Conservation (phyloP, 805 yeast species). For the Diddensiella santjacobensis region DNA sequence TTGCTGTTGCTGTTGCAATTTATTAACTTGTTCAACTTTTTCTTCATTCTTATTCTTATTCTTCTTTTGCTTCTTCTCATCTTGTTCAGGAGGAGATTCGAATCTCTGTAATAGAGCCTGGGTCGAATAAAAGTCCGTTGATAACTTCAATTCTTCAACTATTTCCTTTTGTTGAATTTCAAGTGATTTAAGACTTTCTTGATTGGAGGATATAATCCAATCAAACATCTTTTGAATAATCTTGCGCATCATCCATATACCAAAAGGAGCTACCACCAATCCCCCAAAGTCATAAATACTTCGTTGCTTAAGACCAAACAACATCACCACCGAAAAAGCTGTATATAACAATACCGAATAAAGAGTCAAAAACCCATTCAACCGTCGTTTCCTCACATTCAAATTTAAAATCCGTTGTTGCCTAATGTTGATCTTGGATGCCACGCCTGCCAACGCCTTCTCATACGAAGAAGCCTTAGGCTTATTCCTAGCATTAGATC, state of each 20-base stretch:
- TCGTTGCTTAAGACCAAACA: slow-evolving; percentile 15
- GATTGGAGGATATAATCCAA: slow-evolving; percentile 25
- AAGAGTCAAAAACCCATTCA: slow-evolving; percentile 31
- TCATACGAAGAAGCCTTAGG: slow-evolving; percentile 29
- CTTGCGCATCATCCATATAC: slow-evolving; percentile 19
- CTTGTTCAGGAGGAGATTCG: slow-evolving; percentile 34
- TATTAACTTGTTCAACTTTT: neutral
- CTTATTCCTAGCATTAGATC: slow-evolving; percentile 4
- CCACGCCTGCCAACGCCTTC: slow-evolving; percentile 32
- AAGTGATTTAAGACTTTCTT: slow-evolving; percentile 34
- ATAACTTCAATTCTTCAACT: slow-evolving; percentile 62
- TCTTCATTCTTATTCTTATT: neutral
- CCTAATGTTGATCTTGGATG: slow-evolving; percentile 26
- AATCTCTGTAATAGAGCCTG: slow-evolving; percentile 68
- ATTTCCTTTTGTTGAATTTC: slow-evolving; percentile 47
- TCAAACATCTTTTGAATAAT: slow-evolving; percentile 18
- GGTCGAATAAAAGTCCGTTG: slow-evolving; percentile 73
- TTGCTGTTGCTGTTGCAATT: neutral
- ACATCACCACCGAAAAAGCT: slow-evolving; percentile 22
- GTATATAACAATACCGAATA: slow-evolving; percentile 30
- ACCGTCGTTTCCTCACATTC: slow-evolving; percentile 27
- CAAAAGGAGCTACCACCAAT: slow-evolving; percentile 18
- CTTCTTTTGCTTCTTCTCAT: neutral
- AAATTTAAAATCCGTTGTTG: slow-evolving; percentile 22
- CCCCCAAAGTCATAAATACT: slow-evolving; percentile 8